Evolutionary conservation across 1,139 yeast species (phyloP).

Genomic region (Protomyces macrosporus): DNA sequence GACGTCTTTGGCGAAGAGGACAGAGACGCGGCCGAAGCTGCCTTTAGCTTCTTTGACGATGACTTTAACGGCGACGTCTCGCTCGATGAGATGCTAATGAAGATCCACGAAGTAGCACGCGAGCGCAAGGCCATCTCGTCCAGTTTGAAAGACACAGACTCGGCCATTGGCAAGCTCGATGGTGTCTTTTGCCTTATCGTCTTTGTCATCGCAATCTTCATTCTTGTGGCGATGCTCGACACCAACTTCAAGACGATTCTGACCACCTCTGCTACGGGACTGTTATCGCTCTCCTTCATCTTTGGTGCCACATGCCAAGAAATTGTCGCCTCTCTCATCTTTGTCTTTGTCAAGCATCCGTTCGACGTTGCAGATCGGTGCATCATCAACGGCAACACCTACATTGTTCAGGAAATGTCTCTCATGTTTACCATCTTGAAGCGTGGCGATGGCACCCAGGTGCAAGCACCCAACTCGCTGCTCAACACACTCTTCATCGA

Average conservation of each 20-base stretch:
- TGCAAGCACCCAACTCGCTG: constrained; percentile 42
- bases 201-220: constrained; percentile 38
- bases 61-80: constrained; percentile 42
- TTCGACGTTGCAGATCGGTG: constrained; percentile 45
- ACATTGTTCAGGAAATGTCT: constrained; percentile 40
- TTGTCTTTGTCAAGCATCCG: constrained; percentile 45
- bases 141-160: constrained; percentile 43
- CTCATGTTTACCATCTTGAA: constrained; percentile 42
- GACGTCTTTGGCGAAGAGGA: constrained; percentile 39
- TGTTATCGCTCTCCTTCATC: constrained; percentile 43
- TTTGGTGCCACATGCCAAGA: constrained; percentile 43
- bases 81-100: constrained; percentile 40
- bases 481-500: constrained; percentile 43
- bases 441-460: constrained; percentile 36
- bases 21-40: constrained; percentile 38
- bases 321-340: constrained; percentile 42
- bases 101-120: constrained; percentile 39
- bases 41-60: constrained; percentile 40
- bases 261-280: constrained; percentile 44
- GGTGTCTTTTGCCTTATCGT: constrained; percentile 40
- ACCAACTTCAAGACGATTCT: constrained; percentile 43
- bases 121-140: constrained; percentile 41
- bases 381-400: constrained; percentile 34
- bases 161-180: constrained; percentile 43
- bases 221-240: constrained; percentile 44